These are phyloP conservation scores for Rhipidocladum racemiflorum DNA, from an alignment of 176 grass and related monocot species.

Conservation along the genomic window DNA sequence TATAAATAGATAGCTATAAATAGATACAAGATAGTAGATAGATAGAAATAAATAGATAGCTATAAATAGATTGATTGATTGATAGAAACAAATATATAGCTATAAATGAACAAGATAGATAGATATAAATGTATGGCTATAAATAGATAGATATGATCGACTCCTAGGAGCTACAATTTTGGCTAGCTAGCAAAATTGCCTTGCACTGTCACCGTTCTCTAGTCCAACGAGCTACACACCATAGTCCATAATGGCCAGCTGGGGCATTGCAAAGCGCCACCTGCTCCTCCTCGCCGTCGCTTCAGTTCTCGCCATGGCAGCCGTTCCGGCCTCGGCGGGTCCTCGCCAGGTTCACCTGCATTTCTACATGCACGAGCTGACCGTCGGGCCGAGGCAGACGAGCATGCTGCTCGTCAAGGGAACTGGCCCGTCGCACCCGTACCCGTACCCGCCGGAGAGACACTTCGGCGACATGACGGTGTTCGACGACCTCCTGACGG, in stretches of 20 bases:
- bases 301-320: neutral
- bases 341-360: neutral
- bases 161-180: no score
- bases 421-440: neutral
- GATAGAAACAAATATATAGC: no score
- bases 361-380: conserved; percentile 38
- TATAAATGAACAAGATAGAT: no score
- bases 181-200: no score
- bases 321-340: neutral
- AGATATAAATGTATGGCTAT: no score
- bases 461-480: conserved; percentile 15
- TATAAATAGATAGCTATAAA: no score
- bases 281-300: neutral
- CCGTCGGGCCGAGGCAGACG: conserved; percentile 9
- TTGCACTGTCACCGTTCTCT: no score
- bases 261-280: neutral
- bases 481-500: conserved; percentile 9
- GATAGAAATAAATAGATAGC: no score
- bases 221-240: no score
- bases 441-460: neutral
- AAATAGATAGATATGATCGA: no score
- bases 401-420: neutral
- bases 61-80: no score
- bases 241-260: neutral
- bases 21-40: no score